Percentiles rank a stretch among this genome's conserved stretches.
phyloP scores from a whole-genome alignment of 305 asterid genomes.

The Solanum hybrid region DNA sequence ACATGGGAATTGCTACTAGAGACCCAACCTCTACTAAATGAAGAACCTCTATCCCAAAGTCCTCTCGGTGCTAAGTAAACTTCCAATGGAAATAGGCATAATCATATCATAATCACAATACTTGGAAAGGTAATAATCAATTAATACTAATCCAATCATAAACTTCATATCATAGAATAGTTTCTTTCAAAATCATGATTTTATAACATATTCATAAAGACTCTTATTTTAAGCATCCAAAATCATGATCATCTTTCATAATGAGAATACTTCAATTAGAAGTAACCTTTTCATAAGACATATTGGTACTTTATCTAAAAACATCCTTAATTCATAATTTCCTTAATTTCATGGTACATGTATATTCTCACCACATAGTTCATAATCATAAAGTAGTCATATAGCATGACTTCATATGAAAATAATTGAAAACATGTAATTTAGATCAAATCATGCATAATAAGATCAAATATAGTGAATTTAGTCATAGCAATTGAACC shows the following conservation, averaged over 20 bases:
- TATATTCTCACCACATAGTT: neutral
- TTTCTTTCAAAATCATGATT: neutral
- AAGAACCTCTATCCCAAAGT: neutral
- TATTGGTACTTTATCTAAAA: neutral
- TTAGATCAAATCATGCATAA: neutral
- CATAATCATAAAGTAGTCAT: neutral
- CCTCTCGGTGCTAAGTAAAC: neutral
- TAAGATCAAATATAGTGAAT: neutral
- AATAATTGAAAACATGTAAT: neutral
- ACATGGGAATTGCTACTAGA: neutral
- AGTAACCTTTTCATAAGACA: neutral
- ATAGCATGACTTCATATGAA: neutral
- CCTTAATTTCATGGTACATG: neutral
- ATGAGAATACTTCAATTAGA: neutral
- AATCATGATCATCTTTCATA: neutral
- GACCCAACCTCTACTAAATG: neutral
- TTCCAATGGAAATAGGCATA: neutral
- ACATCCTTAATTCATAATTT: neutral
- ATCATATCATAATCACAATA: neutral
- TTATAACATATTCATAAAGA: neutral
- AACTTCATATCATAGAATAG: neutral
- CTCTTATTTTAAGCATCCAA: neutral
- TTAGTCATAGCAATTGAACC: neutral
- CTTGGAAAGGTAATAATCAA: neutral
- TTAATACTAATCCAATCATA: neutral